Conservation (phyloP, 2,329 filamentous ascomycete species). For the Macrophomina phaseolina region DNA sequence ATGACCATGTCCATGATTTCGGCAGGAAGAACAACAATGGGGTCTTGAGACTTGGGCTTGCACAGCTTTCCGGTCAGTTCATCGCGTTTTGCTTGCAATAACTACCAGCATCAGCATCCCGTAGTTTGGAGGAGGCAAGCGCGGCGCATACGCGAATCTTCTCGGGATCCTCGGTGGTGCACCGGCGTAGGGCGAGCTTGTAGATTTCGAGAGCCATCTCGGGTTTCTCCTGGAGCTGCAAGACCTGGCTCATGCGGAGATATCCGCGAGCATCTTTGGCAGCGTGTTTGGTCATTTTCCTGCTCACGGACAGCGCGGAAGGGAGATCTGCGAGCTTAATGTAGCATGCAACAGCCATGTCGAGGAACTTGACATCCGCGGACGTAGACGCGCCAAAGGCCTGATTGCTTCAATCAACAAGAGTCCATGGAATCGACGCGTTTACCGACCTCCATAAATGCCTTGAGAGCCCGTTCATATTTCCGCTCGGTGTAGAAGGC, state of each 20-base stretch:
- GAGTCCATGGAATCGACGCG: neutral
- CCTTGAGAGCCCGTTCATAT: slow-evolving; percentile 42
- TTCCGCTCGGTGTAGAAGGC: slow-evolving; percentile 44
- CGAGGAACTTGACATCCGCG: slow-evolving; percentile 52
- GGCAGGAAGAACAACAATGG: slow-evolving; percentile 58
- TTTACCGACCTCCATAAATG: slow-evolving; percentile 36
- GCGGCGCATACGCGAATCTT: slow-evolving; percentile 38
- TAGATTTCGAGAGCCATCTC: slow-evolving; percentile 63
- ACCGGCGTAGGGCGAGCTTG: slow-evolving; percentile 59
- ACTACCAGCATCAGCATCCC: slow-evolving; percentile 11
- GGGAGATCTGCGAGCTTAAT: slow-evolving; percentile 59
- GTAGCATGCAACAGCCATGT: slow-evolving; percentile 62
- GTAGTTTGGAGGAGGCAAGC: neutral
- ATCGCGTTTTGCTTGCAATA: slow-evolving; percentile 54
- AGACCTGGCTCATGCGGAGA: slow-evolving; percentile 58
- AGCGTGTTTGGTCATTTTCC: slow-evolving; percentile 59
- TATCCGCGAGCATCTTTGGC: slow-evolving; percentile 58
- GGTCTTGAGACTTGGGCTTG: slow-evolving; percentile 54
- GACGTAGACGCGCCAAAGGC: slow-evolving; percentile 29
- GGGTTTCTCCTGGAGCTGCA: slow-evolving; percentile 56
- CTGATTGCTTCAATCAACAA: neutral
- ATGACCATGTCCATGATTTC: slow-evolving; percentile 61
- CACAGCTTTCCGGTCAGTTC: slow-evolving; percentile 51
- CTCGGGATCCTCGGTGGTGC: slow-evolving; percentile 30
- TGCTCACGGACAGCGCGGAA: slow-evolving; percentile 62